A percentile compares a stretch with the other conserved stretches of the same genome.
Conservation (phyloP, 257 asterid genomes). For the Orobanche coerulescens region DNA sequence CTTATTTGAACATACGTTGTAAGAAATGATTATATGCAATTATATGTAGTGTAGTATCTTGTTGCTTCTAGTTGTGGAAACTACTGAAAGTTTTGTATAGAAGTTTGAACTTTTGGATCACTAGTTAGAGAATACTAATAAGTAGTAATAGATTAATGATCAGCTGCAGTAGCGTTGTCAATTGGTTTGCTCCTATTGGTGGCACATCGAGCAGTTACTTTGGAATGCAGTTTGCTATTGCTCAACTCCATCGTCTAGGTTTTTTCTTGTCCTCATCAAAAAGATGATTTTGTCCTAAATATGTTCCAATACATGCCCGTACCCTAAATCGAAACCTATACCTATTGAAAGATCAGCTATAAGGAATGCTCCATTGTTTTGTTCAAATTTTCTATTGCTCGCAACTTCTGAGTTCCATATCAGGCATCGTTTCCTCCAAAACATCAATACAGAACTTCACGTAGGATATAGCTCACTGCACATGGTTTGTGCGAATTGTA, state of each 20-base stretch:
- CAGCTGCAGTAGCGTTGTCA: not conserved
- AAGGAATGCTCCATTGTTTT: not conserved
- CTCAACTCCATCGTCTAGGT: constrained; percentile 7
- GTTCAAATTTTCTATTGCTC: constrained; percentile 10
- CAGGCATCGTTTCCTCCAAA: not conserved
- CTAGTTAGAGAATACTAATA: not conserved
- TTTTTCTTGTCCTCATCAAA: not conserved
- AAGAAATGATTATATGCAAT: not conserved
- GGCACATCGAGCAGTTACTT: constrained; percentile 5
- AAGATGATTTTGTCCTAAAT: not conserved
- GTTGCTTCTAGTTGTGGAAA: too few relatives aligned
- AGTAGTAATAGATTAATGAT: too few relatives aligned
- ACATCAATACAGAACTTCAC: too few relatives aligned
- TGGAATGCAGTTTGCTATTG: constrained; percentile 10
- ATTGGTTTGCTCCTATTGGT: not conserved
- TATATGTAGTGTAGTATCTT: not conserved
- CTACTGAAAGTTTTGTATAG: not conserved
- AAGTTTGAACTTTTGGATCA: not conserved
- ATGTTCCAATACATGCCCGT: not conserved
- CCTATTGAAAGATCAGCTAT: not conserved
- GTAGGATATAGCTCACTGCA: too few relatives aligned
- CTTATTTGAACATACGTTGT: not conserved
- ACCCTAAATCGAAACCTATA: not conserved
- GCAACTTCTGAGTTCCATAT: not conserved
- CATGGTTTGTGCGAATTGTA: not conserved